Base-by-base conservation (phyloP, 148 eudicot species). In the Heliamphora exappendiculata region DNA sequence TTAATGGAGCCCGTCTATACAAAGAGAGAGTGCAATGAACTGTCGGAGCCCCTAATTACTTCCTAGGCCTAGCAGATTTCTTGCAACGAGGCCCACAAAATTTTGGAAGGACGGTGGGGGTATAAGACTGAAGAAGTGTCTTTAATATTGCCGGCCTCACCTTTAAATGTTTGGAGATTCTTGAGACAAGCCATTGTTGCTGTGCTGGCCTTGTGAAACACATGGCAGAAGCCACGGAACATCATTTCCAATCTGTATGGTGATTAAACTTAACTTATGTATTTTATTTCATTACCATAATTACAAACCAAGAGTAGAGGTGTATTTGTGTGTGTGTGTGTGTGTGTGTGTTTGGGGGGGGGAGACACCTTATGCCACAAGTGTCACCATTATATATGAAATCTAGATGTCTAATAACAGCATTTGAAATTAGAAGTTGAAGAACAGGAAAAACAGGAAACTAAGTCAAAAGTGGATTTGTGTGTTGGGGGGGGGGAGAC, bases 221-320 rank as follows among this genome's bases (percentile, higher is more conserved):
- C 39, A 51, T 77, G 74, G 74, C 79, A n/a, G n/a, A n/a, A n/a
- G n/a, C n/a, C n/a, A n/a, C n/a, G 44, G 79, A 44, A 77, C 66
- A 68, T 42, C 74, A 77, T 55, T 42, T 34, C 57, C 58, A 19
- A 77, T 77, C 79, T 68, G 79, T 68, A 69, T n/a, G 7, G 74
- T 68, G 36, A 77, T 37, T 39, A 57, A 29, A 20, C 45, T 71
- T 34, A 20, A 51, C 14, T 20, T 71, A 20, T 5, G 0, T 51
- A 51, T 5, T n/a, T 34, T 50, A 70, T 50, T 28, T 51, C 42
- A 54, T 36, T 33, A 70, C 5, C 62, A 51, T 33, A 34, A 10
- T 33, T 51, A 19, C 14, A 33, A 70, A 12, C 58, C 28, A 17
- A 62, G 4, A 50, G 24, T 49, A 54, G 58, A 49, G 49, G 74